Conservation (phyloP, 352 stramenopile genomes). For the Achlya hypogyna region DNA sequence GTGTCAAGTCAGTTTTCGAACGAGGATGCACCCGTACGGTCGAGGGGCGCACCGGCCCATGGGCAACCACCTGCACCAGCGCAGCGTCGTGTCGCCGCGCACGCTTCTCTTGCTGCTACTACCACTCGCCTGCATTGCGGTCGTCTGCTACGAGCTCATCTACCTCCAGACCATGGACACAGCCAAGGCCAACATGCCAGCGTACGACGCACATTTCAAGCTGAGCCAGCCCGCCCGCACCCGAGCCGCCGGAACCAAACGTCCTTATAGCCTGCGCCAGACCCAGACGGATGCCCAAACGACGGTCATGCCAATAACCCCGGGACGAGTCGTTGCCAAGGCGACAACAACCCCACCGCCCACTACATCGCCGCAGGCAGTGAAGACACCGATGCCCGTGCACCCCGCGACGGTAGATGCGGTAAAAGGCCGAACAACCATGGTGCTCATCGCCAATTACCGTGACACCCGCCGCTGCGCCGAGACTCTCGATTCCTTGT, state of each 20-base stretch:
- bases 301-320: background rate
- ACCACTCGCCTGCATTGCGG: conserved; percentile 51
- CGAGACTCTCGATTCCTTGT: conserved; percentile 73
- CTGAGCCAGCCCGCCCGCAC: background rate
- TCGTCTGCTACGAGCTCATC: conserved; percentile 73
- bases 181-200: background rate
- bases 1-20: background rate
- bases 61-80: background rate
- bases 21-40: background rate
- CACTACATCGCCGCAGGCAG: background rate
- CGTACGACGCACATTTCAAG: background rate
- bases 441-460: conserved; percentile 76
- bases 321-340: no score
- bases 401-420: conserved; percentile 16
- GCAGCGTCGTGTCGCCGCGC: conserved; percentile 28
- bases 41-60: background rate
- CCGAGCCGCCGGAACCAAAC: background rate
- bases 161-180: conserved; percentile 46
- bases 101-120: conserved; percentile 59
- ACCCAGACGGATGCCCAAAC: background rate
- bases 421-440: conserved; percentile 55
- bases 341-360: background rate
- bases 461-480: conserved; percentile 65
- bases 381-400: conserved; percentile 12
- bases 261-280: background rate